These are phyloP conservation scores for Claviceps quebecensis DNA, from an alignment of 2,329 filamentous ascomycete species.

Conservation along the genomic window DNA sequence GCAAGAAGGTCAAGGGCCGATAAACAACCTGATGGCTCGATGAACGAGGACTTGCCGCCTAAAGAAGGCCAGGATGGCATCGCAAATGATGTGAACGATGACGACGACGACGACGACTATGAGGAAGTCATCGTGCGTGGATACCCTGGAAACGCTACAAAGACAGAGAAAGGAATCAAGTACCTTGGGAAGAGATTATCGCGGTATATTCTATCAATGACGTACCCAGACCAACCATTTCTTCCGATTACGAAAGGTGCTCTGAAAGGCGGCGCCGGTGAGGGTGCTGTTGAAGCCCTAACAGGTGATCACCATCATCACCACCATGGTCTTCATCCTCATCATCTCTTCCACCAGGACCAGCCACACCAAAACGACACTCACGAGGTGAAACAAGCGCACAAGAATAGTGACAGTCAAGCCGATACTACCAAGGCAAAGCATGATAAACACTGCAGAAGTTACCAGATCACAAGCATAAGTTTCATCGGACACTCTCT, in stretches of 20 bases:
- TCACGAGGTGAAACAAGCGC: slow-evolving; percentile 33
- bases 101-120: slow-evolving; percentile 50
- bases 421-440: slow-evolving; percentile 39
- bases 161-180: slow-evolving; percentile 90
- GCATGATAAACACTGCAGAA: slow-evolving; percentile 30
- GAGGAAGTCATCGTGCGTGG: slow-evolving; percentile 82
- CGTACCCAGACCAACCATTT: slow-evolving; percentile 87
- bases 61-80: slow-evolving; percentile 8
- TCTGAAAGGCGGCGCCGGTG: slow-evolving; percentile 16
- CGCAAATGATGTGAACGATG: slow-evolving; percentile 10
- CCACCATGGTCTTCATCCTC: neutral
- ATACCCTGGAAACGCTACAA: slow-evolving; percentile 77
- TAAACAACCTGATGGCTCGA: neutral
- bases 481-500: slow-evolving; percentile 90
- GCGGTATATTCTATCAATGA: slow-evolving; percentile 77
- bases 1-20: slow-evolving; percentile 11
- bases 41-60: neutral
- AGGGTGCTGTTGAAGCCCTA: slow-evolving; percentile 26
- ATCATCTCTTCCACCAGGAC: slow-evolving; percentile 25
- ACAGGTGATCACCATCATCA: slow-evolving; percentile 20
- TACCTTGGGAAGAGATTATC: slow-evolving; percentile 91
- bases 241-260: slow-evolving; percentile 47
- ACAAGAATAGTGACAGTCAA: slow-evolving; percentile 49
- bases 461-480: slow-evolving; percentile 83
- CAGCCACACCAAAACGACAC: slow-evolving; percentile 26